Base-by-base conservation (phyloP, 2,329 filamentous ascomycete genomes). In the Fusarium xylarioides region DNA sequence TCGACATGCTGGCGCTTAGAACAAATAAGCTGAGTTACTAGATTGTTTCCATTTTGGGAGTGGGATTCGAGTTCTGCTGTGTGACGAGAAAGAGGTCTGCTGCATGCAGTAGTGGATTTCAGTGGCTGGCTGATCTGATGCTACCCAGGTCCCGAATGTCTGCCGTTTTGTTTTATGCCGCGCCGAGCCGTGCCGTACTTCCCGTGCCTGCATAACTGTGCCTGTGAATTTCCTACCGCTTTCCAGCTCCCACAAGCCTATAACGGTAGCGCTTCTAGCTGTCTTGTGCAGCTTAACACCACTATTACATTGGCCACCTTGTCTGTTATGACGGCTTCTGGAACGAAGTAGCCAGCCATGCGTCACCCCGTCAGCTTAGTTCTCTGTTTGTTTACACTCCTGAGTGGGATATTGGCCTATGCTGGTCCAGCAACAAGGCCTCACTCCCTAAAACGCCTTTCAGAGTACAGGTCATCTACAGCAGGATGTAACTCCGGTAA, bases 361-460 rank as follows among this genome's bases (percentile, higher is more conserved):
- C 34, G 15, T 35, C 34, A 35, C 15, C 34, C 15, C 19, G 23
- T 5, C 6, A 14, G 5, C 14, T 19, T 21, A 1, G 15, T 58
- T 18, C 18, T 34, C 19, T 70, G 49, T 21, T 7, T 63, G 2
- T 5, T 71, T 10, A 4, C 12, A 16, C 23, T 54, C 9, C 34
- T 46, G 0, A 14, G 10, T 11, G 37, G 58, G 28, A 21, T 19
- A 23, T 11, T 28, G 1, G 68, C 68, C 19, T 47, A 50, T 28
- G 5, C 26, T 26, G 56, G 69, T 14, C 70, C 70, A 23, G 69
- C 69, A 35, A 2, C 53, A 15, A 35, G 56, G 23, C 58, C 56
- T n/a, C 70, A 73, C 43, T 70, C 69, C 6, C 61, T 73, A 0
- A 60, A 69, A 1, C 70, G 68, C 23, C 35, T n/a, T 50, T 32